Evolutionary conservation across 1,284 basidiomycete genomes (phyloP).

Genomic region (Puccinia novopanici): DNA sequence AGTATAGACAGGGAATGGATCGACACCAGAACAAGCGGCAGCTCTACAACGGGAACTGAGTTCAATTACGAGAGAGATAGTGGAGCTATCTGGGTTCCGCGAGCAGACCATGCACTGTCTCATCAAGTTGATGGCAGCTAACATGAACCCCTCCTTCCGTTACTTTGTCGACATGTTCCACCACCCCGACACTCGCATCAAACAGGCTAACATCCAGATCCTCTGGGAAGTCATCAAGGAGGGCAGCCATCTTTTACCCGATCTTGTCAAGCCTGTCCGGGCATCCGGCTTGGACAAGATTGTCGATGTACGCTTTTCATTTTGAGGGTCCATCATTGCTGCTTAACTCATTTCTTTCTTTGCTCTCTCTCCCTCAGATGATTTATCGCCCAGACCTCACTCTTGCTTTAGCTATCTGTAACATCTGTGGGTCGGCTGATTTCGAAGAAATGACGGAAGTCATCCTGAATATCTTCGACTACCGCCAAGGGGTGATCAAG

Average conservation of each 20-base stretch:
- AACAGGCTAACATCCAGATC: slow-evolving; percentile 46
- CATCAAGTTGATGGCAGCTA: slow-evolving; percentile 39
- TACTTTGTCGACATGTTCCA: slow-evolving; percentile 50
- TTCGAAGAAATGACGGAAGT: too few species aligned
- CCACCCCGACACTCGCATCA: slow-evolving; percentile 33
- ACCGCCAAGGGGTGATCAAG: too few species aligned
- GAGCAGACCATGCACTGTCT: slow-evolving; percentile 42
- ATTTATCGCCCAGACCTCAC: too few species aligned
- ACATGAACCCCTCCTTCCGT: slow-evolving; percentile 43
- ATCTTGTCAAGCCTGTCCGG: slow-evolving; percentile 28
- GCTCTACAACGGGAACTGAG: slow-evolving; percentile 42
- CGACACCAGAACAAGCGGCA: slow-evolving; percentile 27
- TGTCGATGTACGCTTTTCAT: slow-evolving; percentile 24
- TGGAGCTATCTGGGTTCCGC: slow-evolving; percentile 23
- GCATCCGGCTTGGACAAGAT: slow-evolving; percentile 42
- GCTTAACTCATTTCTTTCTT: too few species aligned
- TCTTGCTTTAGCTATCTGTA: too few species aligned
- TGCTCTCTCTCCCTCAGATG: too few species aligned
- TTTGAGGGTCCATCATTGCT: too few species aligned
- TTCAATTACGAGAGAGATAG: slow-evolving; percentile 48
- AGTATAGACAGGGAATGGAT: background rate
- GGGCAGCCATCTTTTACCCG: slow-evolving; percentile 28
- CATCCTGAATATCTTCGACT: too few species aligned
- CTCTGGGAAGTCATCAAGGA: slow-evolving; percentile 47
- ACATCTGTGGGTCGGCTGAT: too few species aligned